Percentiles rank a stretch among this genome's conserved stretches.
phyloP scores from a whole-genome alignment of 164 flowering plant genomes.

The Umbilicus rupestris region DNA sequence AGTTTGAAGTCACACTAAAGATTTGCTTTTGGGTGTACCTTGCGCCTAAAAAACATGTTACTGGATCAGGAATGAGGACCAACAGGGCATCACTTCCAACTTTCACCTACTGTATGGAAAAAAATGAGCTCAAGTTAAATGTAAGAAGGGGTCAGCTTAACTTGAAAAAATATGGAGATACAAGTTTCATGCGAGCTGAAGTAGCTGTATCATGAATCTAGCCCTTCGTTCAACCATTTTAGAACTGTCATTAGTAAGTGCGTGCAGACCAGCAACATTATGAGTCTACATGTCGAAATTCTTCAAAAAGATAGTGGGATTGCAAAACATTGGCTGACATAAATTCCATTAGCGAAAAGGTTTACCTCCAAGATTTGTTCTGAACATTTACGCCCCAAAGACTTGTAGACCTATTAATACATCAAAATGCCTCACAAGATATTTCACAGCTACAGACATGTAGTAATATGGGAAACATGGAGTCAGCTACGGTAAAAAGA shows the following conservation, averaged over 20 bases:
- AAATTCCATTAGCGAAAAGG: not conserved
- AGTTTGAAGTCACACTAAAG: conserved; percentile 51
- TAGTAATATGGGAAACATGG: not conserved
- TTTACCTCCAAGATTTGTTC: conserved; percentile 77
- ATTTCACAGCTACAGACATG: not conserved
- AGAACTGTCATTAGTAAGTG: not conserved
- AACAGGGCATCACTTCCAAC: conserved; percentile 61
- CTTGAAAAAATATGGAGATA: no score
- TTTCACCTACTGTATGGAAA: conserved; percentile 67
- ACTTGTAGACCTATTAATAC: conserved; percentile 60
- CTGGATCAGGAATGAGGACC: conserved; percentile 89
- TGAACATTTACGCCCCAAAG: conserved; percentile 59
- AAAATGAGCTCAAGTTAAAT: conserved; percentile 24
- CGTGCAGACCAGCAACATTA: not conserved
- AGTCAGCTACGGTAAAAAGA: not conserved
- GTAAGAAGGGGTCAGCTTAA: not conserved
- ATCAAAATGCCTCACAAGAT: not conserved
- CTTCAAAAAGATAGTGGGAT: not conserved
- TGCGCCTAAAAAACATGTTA: conserved; percentile 89
- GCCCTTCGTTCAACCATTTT: not conserved
- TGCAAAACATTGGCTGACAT: not conserved
- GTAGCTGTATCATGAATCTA: not conserved
- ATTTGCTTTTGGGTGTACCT: conserved; percentile 78
- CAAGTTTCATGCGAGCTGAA: not conserved
- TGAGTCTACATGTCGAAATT: not conserved